phyloP scores from a whole-genome alignment of 208 protist genomes.

The Trypanosoma avium region DNA sequence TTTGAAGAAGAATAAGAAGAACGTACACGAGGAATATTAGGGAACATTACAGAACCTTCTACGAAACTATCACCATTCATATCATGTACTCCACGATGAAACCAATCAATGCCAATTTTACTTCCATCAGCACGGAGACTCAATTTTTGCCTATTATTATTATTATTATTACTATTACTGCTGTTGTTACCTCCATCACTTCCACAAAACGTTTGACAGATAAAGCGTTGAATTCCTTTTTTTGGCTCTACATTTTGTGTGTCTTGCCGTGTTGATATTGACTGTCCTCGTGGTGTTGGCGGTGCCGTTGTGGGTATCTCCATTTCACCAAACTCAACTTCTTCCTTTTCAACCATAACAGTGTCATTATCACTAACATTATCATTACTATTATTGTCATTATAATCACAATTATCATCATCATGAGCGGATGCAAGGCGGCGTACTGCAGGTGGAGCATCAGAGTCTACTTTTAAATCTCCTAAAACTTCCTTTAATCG shows the following conservation, averaged over 20 bases:
- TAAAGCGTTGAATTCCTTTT: no score
- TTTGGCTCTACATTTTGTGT: no score
- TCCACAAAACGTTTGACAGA: no score
- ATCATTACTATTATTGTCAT: no score
- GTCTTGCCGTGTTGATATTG: no score
- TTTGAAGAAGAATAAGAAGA: conserved; percentile 6
- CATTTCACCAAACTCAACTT: neutral
- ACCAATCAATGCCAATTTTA: neutral
- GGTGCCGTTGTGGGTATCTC: neutral
- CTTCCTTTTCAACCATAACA: neutral
- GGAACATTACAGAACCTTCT: neutral
- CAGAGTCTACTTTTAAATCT: conserved; percentile 16
- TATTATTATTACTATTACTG: no score
- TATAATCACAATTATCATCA: neutral
- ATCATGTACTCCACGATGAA: neutral
- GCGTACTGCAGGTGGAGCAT: conserved; percentile 20
- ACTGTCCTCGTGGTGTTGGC: neutral
- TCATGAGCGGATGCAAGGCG: neutral
- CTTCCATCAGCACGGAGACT: no score
- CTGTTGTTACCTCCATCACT: no score
- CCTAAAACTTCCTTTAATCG: neutral
- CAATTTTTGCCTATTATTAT: no score
- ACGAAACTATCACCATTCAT: neutral
- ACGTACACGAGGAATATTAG: neutral
- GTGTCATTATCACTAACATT: neutral